Base-by-base conservation (phyloP, 805 yeast species). In the Candida tammaniensis region DNA sequence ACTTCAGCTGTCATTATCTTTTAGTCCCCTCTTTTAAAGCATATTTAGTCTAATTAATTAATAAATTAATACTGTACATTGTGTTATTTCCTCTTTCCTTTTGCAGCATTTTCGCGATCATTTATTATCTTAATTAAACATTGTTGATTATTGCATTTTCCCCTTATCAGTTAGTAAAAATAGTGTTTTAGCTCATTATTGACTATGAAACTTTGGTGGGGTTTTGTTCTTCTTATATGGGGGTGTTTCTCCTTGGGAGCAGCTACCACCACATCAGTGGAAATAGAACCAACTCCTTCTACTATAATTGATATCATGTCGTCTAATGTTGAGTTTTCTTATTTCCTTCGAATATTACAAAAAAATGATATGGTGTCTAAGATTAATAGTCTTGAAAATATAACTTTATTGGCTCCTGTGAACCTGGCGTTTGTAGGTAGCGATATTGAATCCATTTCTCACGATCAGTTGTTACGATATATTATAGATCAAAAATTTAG, bases 381-480 rank as follows among this genome's bases (percentile, higher is more conserved):
- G 25, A 53, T 86, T 20, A 86, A 84, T 49, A 59, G 59, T 14
- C 53, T 82, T 40, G 59, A 62, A 16, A 81, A 84, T 52, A 74
- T 81, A 38, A 85, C 95, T 0, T 57, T 86, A n/a, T 52, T 83
- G 25, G 95, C 94, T 1, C 95, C 95, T 0, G 71, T 82, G 9
- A 86, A 86, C 52, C 78, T 81, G 44, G 95, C 95, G 1, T 85
- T 83, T 54, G 65, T 62, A 3, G 38, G 17, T 5, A 24, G 30
- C 15, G 22, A 24, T 8, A 17, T 28, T 16, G 27, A 31, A 2
- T 25, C 27, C 12, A 28, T 24, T 12, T 17, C 16, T 2, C 35
- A 12, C 22, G 35, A 48, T 22, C 43, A 38, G 28, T 30, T 51
- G 18, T 21, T 54, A 22, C 50, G 67, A 7, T 68, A 68, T 38